These are phyloP conservation scores for Oenanthe sinensis DNA, from an alignment of 129 eudicot species.

Conservation along the genomic window DNA sequence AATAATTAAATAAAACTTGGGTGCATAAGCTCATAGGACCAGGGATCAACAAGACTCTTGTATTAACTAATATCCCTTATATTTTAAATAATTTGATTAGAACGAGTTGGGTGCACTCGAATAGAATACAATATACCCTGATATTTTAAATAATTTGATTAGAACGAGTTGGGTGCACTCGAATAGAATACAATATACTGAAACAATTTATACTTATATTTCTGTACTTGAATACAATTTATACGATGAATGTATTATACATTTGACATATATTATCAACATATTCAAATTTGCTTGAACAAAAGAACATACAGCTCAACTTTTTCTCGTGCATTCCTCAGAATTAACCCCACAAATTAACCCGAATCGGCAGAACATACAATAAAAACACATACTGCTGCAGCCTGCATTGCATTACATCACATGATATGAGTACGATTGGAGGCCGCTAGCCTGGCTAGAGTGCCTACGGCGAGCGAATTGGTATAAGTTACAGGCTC, in stretches of 20 bases:
- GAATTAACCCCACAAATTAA: background rate
- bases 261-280: background rate
- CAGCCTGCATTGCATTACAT: background rate
- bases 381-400: background rate
- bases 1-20: too few species aligned
- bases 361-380: background rate
- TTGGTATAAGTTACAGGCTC: slow-evolving; percentile 78
- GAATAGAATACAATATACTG: too few species aligned
- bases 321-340: background rate
- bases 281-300: background rate
- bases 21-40: too few species aligned
- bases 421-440: slow-evolving; percentile 14
- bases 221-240: background rate
- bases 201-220: too few species aligned
- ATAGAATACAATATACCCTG: too few species aligned
- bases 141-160: too few species aligned
- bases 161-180: too few species aligned
- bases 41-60: too few species aligned
- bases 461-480: slow-evolving; percentile 59
- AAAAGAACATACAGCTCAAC: background rate
- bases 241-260: background rate
- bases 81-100: too few species aligned
- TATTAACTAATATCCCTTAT: too few species aligned
- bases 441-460: slow-evolving; percentile 59
- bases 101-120: too few species aligned